A percentile compares a stretch with the other conserved stretches of the same genome.
These are phyloP conservation scores for Mucor ambiguus DNA, from an alignment of 371 early-diverging fungal genomes.

Conservation along the genomic window DNA sequence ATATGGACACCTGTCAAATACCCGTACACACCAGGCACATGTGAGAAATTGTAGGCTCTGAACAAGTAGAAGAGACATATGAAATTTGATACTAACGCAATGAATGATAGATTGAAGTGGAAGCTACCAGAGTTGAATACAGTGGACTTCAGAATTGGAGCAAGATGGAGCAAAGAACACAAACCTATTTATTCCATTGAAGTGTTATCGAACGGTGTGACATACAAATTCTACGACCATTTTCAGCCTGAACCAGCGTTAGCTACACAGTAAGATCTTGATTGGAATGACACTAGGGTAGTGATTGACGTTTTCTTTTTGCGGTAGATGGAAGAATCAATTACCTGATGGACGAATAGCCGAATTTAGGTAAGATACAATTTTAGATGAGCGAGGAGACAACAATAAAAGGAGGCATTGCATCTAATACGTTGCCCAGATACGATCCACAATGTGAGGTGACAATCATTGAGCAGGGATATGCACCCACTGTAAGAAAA, in stretches of 20 bases:
- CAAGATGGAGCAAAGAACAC: slow-evolving; percentile 61
- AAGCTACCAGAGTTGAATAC: slow-evolving; percentile 86
- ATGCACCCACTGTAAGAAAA: slow-evolving; percentile 56
- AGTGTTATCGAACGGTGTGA: slow-evolving; percentile 55
- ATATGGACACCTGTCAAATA: slow-evolving; percentile 85
- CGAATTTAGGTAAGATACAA: slow-evolving; percentile 51
- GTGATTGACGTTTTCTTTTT: neutral
- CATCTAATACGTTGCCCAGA: slow-evolving; percentile 21
- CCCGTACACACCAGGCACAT: slow-evolving; percentile 74
- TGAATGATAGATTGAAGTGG: slow-evolving; percentile 80
- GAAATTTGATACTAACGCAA: neutral
- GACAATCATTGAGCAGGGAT: slow-evolving; percentile 63
- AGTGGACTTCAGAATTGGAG: slow-evolving; percentile 78
- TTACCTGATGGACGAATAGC: slow-evolving; percentile 68
- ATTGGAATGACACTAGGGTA: neutral
- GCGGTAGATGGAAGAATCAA: slow-evolving; percentile 66
- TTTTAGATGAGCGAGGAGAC: neutral
- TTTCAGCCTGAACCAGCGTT: slow-evolving; percentile 64
- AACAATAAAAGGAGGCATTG: no score
- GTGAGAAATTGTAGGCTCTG: slow-evolving; percentile 57
- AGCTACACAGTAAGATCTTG: slow-evolving; percentile 49
- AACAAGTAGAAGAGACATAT: neutral
- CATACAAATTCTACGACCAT: slow-evolving; percentile 64
- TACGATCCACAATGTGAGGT: slow-evolving; percentile 63
- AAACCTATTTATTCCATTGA: slow-evolving; percentile 67